Base-by-base conservation (phyloP, 208 protist genomes). In the Acanthamoeba royreba region DNA sequence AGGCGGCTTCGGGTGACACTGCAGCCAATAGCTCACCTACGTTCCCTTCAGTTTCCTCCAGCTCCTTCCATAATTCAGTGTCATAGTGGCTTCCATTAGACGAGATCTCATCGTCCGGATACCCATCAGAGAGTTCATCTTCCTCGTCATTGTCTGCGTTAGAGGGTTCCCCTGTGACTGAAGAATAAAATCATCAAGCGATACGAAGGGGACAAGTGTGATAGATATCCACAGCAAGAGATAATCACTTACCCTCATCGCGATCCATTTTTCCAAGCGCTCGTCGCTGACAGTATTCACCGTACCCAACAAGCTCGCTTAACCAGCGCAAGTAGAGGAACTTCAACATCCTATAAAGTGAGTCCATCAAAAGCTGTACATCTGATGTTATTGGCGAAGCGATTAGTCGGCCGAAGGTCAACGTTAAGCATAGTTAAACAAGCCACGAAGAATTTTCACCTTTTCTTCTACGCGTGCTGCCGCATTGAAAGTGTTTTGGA, bases 261-360 rank as follows among this genome's bases (percentile, higher is more conserved):
- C 72, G 40, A 11, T 72, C 85, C 19, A 74, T 63, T 38, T 47
- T 35, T 5, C 85, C 38, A 22, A 74, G 38, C 9, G 85, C 52
- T 8, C 53, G 0, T 28, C 72, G 85, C 33, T 91, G 85, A 35
- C 58, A 47, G 40, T 35, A 91, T 25, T 91, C 31, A 28, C 43
- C 25, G 42, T 91, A 91, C 3, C 85, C 85, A 19, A 25, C 46
- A 22, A 91, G 52, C n/a, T 91, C 58, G 52, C 85, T 91, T 9
- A 91, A 53, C 85, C 85, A 91, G 61, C 58, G 31, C 13, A 91
- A 40, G 53, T 91, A 91, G 13, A 91, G 0, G 43, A 91, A 91
- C 53, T 91, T 91, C 35, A 72, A 40, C 53, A 47, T 74, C 4
- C 58, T 35, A 49, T 91, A 91, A 13, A 91, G n/a, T 1, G 85